Conservation (phyloP, 2,329 filamentous ascomycete genomes). For the Cryphonectria japonica region DNA sequence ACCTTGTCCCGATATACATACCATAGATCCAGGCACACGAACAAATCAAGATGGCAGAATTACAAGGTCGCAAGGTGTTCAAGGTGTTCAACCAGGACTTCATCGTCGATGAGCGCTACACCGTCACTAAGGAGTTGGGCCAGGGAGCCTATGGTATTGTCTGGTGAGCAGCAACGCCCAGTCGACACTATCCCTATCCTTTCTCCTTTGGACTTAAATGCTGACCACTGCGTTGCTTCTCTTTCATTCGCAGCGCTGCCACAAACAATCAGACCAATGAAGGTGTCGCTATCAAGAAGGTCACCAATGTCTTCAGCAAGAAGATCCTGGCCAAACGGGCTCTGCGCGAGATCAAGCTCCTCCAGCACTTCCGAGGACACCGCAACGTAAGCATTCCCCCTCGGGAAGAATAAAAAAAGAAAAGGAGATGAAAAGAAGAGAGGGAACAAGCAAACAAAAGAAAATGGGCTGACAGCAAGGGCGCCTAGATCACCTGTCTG, state of each 20-base stretch:
- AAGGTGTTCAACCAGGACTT: slow-evolving; percentile 99
- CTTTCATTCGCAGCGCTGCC: slow-evolving; percentile 68
- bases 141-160: slow-evolving; percentile 99
- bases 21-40: background rate
- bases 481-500: slow-evolving; percentile 85
- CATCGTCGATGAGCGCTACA: slow-evolving; percentile 96
- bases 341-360: slow-evolving; percentile 95
- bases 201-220: background rate
- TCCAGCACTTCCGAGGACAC: slow-evolving; percentile 94
- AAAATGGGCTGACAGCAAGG: slow-evolving; percentile 16
- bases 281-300: slow-evolving; percentile 98
- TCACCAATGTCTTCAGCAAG: slow-evolving; percentile 99
- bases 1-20: background rate
- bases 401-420: background rate
- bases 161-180: slow-evolving; percentile 64
- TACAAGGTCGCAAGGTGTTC: slow-evolving; percentile 78
- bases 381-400: slow-evolving; percentile 67
- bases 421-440: background rate
- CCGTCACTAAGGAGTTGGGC: slow-evolving; percentile 96
- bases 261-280: slow-evolving; percentile 89
- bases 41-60: slow-evolving; percentile 39
- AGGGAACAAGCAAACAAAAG: background rate
- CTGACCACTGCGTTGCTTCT: slow-evolving; percentile 16
- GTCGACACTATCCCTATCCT: background rate
- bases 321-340: slow-evolving; percentile 99